phyloP scores from a whole-genome alignment of 208 protist genomes.

The Vickermania ingenoplastis region DNA sequence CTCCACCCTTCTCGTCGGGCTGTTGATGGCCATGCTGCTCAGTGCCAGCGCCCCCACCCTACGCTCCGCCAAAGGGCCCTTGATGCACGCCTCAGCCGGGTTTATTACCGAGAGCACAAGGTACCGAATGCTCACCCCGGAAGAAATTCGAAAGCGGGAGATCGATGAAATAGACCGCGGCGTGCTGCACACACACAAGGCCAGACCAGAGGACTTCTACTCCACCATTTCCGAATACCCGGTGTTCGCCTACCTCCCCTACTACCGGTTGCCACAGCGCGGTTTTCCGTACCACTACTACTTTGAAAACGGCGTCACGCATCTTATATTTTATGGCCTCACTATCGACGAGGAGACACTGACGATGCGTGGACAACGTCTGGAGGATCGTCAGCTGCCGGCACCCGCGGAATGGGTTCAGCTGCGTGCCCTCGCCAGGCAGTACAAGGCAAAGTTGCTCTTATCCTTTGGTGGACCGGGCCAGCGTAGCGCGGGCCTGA shows the following conservation, averaged over 20 bases:
- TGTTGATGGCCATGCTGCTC: too few relatives aligned
- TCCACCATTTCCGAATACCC: not conserved
- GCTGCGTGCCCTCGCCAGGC: slow-evolving; percentile 23
- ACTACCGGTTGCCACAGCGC: slow-evolving; percentile 29
- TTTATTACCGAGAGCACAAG: too few relatives aligned
- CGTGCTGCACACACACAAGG: not conserved
- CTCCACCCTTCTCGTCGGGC: too few relatives aligned
- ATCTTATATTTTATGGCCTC: slow-evolving; percentile 70
- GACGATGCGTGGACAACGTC: slow-evolving; percentile 6
- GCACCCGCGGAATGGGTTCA: slow-evolving; percentile 13
- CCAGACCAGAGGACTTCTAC: not conserved
- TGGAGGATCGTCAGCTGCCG: slow-evolving; percentile 41
- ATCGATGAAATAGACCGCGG: too few relatives aligned
- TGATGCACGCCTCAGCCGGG: too few relatives aligned
- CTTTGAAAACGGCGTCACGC: slow-evolving; percentile 42
- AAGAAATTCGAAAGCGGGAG: too few relatives aligned
- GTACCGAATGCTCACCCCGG: too few relatives aligned
- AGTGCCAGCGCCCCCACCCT: too few relatives aligned
- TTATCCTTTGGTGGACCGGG: slow-evolving; percentile 54
- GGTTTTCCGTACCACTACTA: slow-evolving; percentile 36
- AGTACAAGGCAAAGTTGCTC: slow-evolving; percentile 36
- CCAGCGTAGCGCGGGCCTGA: slow-evolving; percentile 36
- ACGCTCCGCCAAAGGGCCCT: too few relatives aligned
- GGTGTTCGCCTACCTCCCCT: slow-evolving; percentile 66
- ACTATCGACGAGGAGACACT: slow-evolving; percentile 27